phyloP scores from a whole-genome alignment of 2,329 filamentous ascomycete genomes.

The Hypoxylon sp. region DNA sequence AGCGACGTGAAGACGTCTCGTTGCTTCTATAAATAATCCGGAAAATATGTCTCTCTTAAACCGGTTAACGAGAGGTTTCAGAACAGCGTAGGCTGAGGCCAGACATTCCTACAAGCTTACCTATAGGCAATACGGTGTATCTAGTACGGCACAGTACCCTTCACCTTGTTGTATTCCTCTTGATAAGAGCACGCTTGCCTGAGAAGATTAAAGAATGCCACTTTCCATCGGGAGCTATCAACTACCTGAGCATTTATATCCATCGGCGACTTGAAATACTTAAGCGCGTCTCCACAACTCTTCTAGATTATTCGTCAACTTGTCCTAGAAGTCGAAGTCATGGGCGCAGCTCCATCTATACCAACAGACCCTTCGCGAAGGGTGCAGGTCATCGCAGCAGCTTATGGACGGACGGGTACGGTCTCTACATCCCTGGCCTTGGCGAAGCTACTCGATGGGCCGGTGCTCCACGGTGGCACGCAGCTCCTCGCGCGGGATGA shows the following conservation, averaged over 20 bases:
- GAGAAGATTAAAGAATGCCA: background rate
- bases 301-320: background rate
- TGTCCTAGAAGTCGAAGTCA: slow-evolving; percentile 2
- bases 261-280: background rate
- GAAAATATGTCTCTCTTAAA: background rate
- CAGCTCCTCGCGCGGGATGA: slow-evolving; percentile 54
- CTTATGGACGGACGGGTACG: slow-evolving; percentile 62
- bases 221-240: background rate
- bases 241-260: background rate
- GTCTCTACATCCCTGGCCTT: slow-evolving; percentile 63
- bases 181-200: background rate
- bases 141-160: background rate
- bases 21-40: background rate
- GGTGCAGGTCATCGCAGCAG: slow-evolving; percentile 59
- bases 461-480: slow-evolving; percentile 63
- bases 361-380: slow-evolving; percentile 50
- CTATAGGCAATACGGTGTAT: background rate
- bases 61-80: background rate
- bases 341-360: slow-evolving; percentile 49
- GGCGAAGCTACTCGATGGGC: slow-evolving; percentile 60
- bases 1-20: background rate
- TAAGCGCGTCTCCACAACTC: background rate
- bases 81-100: background rate
- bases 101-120: background rate
- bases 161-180: background rate